Percentiles rank a stretch among this genome's conserved stretches.
phyloP scores from a whole-genome alignment of 768 basidiomycete genomes.

The Mrakia gelida region DNA sequence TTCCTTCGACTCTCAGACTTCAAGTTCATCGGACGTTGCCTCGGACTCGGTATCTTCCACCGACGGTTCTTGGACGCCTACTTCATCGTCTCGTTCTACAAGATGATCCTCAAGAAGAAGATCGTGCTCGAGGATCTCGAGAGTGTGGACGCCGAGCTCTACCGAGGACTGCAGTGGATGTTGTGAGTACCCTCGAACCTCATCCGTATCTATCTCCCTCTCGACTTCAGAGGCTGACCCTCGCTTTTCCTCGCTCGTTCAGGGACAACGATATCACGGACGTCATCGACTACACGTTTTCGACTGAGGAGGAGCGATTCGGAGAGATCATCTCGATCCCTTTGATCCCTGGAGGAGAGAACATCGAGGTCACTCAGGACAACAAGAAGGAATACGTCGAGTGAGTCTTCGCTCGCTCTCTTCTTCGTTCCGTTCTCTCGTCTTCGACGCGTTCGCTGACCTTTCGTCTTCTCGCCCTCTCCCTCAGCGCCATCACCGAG shows the following conservation, averaged over 20 bases:
- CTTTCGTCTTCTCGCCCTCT: neutral
- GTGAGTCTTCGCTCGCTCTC: conserved; percentile 38
- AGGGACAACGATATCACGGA: conserved; percentile 99
- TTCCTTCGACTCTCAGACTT: conserved; percentile 52
- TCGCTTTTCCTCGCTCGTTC: neutral
- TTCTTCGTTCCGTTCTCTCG: neutral
- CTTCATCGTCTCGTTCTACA: conserved; percentile 99
- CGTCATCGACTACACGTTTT: conserved; percentile 95
- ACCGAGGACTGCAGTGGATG: conserved; percentile 98
- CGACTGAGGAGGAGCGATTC: conserved; percentile 93
- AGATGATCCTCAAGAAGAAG: conserved; percentile 99
- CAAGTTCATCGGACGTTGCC: conserved; percentile 96
- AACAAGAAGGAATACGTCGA: conserved; percentile 99
- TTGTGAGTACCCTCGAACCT: conserved; percentile 57
- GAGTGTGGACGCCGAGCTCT: conserved; percentile 91
- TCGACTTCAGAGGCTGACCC: conserved; percentile 18
- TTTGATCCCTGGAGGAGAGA: conserved; percentile 79
- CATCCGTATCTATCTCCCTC: neutral
- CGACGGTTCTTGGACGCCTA: conserved; percentile 98
- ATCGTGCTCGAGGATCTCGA: conserved; percentile 89
- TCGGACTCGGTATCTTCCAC: conserved; percentile 97
- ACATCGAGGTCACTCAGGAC: conserved; percentile 84
- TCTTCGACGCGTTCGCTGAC: neutral
- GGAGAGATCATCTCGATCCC: conserved; percentile 98
- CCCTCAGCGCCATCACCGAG: conserved; percentile 67